Conservation (phyloP, 23 red algal species). For the Gracilaria domingensis region DNA sequence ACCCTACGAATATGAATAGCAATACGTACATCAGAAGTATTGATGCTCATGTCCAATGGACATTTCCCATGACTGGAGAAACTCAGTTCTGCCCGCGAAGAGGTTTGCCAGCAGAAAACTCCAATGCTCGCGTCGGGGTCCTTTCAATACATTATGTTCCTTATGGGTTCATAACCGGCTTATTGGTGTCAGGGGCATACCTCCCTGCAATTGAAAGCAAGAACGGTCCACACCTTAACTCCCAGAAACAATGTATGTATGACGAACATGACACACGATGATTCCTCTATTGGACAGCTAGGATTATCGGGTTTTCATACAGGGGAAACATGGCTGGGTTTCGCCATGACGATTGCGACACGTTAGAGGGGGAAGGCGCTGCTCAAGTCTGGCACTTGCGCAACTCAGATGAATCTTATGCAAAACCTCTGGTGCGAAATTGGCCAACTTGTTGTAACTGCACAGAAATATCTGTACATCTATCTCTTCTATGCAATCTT, state of each 20-base stretch:
- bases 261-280: not conserved
- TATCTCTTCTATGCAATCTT: not conserved
- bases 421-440: not conserved
- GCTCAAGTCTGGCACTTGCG: not conserved
- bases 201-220: not conserved
- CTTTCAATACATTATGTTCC: not conserved
- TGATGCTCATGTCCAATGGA: too few relatives aligned
- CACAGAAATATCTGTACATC: not conserved
- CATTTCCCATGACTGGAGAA: too few relatives aligned
- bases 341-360: not conserved
- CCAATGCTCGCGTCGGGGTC: not conserved
- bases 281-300: not conserved
- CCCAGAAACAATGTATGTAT: not conserved
- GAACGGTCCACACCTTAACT: not conserved
- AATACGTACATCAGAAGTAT: too few relatives aligned
- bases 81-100: not conserved
- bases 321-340: not conserved
- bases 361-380: not conserved
- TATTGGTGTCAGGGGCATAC: not conserved
- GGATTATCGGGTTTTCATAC: not conserved
- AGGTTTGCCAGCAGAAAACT: not conserved
- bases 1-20: too few relatives aligned
- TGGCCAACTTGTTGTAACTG: not conserved
- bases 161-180: not conserved
- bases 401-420: not conserved